Conservation (phyloP, 2,329 filamentous ascomycete species). For the Beauveria australis region DNA sequence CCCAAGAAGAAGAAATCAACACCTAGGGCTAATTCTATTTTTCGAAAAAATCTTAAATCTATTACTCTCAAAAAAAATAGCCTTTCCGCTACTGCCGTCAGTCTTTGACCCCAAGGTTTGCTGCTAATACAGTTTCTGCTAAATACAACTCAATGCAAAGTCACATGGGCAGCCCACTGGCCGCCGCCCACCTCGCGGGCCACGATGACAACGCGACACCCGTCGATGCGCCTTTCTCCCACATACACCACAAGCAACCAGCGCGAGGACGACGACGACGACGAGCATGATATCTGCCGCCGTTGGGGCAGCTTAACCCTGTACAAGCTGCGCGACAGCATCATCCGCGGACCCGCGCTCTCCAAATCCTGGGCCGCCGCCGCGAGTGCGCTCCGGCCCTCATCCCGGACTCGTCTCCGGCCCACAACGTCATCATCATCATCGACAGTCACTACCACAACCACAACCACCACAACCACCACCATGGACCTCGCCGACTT, state of each 20-base stretch:
- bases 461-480: not conserved
- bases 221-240: not conserved
- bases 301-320: not conserved
- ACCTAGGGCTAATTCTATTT: no score
- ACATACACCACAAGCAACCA: not conserved
- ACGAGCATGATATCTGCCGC: not conserved
- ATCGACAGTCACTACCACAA: not conserved
- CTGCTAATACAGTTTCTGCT: not conserved
- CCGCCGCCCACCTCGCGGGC: not conserved
- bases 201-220: no score
- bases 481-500: constrained; percentile 35
- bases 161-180: not conserved
- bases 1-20: no score
- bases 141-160: not conserved
- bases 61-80: no score
- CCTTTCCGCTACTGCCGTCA: no score
- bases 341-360: not conserved
- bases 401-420: no score
- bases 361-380: not conserved
- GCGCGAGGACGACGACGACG: not conserved
- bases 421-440: not conserved
- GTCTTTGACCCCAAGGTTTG: no score
- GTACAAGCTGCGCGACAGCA: not conserved
- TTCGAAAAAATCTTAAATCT: no score
- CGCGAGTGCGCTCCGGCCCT: not conserved